Evolutionary conservation across 2,329 filamentous ascomycete genomes (phyloP).

Genomic region (Geosmithia flava): DNA sequence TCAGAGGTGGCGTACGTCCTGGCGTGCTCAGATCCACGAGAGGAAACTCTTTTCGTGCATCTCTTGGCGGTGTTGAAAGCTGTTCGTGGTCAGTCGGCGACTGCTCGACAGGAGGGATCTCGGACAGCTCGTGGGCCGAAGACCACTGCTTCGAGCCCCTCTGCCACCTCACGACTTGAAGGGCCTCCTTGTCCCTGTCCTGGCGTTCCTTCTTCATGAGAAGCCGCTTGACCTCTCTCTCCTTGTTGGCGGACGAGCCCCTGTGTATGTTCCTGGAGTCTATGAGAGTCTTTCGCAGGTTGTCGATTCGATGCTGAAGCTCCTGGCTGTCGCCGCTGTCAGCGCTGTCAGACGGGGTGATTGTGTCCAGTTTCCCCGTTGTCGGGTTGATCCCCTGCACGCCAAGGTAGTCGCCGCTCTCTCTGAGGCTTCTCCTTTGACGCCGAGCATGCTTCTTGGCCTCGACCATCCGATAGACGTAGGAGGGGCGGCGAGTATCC

Average conservation of each 20-base stretch:
- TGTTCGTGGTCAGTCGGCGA: background rate
- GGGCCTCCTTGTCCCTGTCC: slow-evolving; percentile 9
- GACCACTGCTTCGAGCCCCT: slow-evolving; percentile 35
- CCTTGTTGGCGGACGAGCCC: slow-evolving; percentile 30
- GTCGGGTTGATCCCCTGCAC: slow-evolving; percentile 45
- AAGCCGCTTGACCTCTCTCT: slow-evolving; percentile 24
- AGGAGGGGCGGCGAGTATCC: slow-evolving; percentile 3
- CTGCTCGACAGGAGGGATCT: too few species aligned
- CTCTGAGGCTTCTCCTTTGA: slow-evolving; percentile 32
- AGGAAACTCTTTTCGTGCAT: background rate
- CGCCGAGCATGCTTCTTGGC: slow-evolving; percentile 17
- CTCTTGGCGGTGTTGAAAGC: background rate
- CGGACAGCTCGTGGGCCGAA: slow-evolving; percentile 30
- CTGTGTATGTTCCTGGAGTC: slow-evolving; percentile 20
- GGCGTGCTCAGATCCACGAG: slow-evolving; percentile 6
- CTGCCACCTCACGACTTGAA: slow-evolving; percentile 22
- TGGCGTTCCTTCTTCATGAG: slow-evolving; percentile 22
- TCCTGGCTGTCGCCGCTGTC: slow-evolving; percentile 19
- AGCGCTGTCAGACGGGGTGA: slow-evolving; percentile 36
- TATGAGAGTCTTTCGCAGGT: slow-evolving; percentile 18
- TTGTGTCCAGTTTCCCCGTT: slow-evolving; percentile 38
- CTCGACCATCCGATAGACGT: slow-evolving; percentile 11
- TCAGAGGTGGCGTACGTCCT: background rate
- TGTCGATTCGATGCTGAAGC: slow-evolving; percentile 16
- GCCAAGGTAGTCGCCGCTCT: slow-evolving; percentile 45